Percentiles rank a stretch among this genome's conserved stretches.
phyloP scores from a whole-genome alignment of 352 stramenopile genomes.

The Chrysophaeum taylorii region DNA sequence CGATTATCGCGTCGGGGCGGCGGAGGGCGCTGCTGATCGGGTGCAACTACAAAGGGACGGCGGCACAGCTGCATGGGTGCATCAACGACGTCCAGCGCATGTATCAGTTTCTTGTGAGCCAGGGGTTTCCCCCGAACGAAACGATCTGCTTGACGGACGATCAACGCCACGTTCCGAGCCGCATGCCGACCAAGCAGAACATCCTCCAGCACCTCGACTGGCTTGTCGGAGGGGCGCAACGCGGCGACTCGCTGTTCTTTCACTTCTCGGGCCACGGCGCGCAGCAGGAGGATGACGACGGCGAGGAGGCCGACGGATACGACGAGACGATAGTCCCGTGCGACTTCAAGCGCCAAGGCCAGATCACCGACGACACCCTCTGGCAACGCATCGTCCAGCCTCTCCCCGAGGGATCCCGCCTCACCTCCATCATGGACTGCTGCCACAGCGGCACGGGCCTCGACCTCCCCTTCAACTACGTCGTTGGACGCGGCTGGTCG shows the following conservation, averaged over 20 bases:
- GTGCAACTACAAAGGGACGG: conserved; percentile 22
- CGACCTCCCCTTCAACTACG: conserved; percentile 54
- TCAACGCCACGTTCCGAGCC: neutral
- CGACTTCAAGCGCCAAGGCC: conserved; percentile 28
- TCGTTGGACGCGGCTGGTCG: conserved; percentile 24
- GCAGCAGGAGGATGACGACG: conserved; percentile 28
- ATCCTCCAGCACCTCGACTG: no score
- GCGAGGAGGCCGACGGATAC: conserved; percentile 31
- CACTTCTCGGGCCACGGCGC: conserved; percentile 30
- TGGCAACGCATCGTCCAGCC: neutral
- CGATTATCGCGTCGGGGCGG: conserved; percentile 12
- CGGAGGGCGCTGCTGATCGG: conserved; percentile 31
- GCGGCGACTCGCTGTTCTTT: conserved; percentile 23
- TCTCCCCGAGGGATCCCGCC: conserved; percentile 21
- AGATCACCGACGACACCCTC: conserved; percentile 35
- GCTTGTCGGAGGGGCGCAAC: no score
- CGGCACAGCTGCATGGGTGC: conserved; percentile 2
- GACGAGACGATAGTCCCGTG: conserved; percentile 38
- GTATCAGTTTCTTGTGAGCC: conserved; percentile 9
- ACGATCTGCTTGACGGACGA: conserved; percentile 20
- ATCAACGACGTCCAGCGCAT: conserved; percentile 26
- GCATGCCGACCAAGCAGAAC: neutral
- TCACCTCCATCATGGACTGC: conserved; percentile 53
- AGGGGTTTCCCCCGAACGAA: neutral
- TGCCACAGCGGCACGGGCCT: conserved; percentile 54